Evolutionary conservation across 805 yeast species (phyloP).

Genomic region (Hanseniaspora hatyaiensis): DNA sequence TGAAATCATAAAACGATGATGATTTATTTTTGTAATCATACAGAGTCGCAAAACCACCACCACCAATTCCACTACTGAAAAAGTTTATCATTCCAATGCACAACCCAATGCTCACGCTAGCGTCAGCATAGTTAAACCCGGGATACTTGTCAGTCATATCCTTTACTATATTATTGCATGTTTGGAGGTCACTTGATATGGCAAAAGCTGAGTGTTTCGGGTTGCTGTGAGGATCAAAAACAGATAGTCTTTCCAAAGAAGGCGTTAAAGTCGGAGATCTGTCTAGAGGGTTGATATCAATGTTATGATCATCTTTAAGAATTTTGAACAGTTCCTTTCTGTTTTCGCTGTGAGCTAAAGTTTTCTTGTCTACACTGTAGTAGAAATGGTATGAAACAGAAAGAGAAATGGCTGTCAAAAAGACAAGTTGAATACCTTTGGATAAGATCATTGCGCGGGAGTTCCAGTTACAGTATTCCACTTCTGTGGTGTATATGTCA

Average conservation of each 20-base stretch:
- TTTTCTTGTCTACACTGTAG: not conserved
- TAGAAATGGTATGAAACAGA: not conserved
- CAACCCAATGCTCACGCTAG: slow-evolving; percentile 75
- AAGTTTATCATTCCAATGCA: slow-evolving; percentile 79
- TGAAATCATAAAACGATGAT: slow-evolving; percentile 56
- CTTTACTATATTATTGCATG: slow-evolving; percentile 26
- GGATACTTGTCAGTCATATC: slow-evolving; percentile 23
- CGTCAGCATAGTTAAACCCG: slow-evolving; percentile 70
- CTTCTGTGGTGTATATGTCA: too few relatives aligned
- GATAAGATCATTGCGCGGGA: too few relatives aligned
- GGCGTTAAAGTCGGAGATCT: slow-evolving; percentile 32
- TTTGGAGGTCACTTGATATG: slow-evolving; percentile 31
- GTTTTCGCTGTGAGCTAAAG: not conserved
- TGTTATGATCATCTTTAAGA: slow-evolving; percentile 25
- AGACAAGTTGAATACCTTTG: too few relatives aligned
- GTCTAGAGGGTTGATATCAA: slow-evolving; percentile 32
- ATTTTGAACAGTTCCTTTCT: not conserved
- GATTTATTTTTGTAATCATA: not conserved
- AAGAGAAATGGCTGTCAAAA: not conserved
- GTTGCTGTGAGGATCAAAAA: slow-evolving; percentile 23
- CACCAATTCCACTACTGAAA: slow-evolving; percentile 83
- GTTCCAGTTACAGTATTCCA: too few relatives aligned
- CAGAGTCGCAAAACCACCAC: slow-evolving; percentile 65
- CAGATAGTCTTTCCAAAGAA: slow-evolving; percentile 17
- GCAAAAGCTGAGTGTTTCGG: slow-evolving; percentile 19